Conservation (phyloP, 1,139 yeast genomes). For the Blastobotrys serpentis region DNA sequence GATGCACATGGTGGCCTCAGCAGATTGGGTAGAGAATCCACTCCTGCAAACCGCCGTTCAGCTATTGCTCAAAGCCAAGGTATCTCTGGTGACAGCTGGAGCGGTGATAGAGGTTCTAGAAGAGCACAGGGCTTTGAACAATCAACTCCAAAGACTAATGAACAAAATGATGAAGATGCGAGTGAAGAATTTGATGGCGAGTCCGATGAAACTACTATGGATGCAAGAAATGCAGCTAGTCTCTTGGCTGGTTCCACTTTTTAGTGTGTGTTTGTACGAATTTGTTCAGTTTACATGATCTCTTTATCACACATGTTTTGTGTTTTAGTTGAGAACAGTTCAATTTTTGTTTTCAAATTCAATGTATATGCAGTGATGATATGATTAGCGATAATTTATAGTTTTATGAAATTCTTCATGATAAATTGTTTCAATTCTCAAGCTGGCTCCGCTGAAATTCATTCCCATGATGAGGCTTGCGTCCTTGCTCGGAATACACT, state of each 20-base stretch:
- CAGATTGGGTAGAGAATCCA: constrained; percentile 73
- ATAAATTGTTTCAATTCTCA: too few relatives aligned
- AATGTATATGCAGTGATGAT: too few relatives aligned
- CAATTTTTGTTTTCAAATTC: too few relatives aligned
- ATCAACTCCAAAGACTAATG: constrained; percentile 7
- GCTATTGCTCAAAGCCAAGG: constrained; percentile 47
- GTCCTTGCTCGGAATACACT: too few relatives aligned
- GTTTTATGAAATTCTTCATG: too few relatives aligned
- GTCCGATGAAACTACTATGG: constrained; percentile 46
- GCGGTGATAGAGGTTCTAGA: constrained; percentile 45
- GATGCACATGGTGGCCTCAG: constrained; percentile 82
- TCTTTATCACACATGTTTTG: background rate
- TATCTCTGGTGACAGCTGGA: constrained; percentile 59
- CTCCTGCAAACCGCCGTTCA: constrained; percentile 36
- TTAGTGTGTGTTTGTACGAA: constrained; percentile 33
- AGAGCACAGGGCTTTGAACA: constrained; percentile 39
- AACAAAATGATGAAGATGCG: constrained; percentile 29
- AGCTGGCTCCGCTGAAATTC: too few relatives aligned
- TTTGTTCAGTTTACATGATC: background rate
- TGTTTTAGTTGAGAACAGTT: too few relatives aligned
- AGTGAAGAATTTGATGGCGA: constrained; percentile 35
- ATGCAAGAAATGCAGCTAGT: constrained; percentile 81
- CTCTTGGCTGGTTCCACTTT: constrained; percentile 76
- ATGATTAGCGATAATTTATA: too few relatives aligned
- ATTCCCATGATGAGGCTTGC: too few relatives aligned